Evolutionary conservation across 2,329 filamentous ascomycete species (phyloP).

Genomic region (Fusarium neocosmosporiellum): DNA sequence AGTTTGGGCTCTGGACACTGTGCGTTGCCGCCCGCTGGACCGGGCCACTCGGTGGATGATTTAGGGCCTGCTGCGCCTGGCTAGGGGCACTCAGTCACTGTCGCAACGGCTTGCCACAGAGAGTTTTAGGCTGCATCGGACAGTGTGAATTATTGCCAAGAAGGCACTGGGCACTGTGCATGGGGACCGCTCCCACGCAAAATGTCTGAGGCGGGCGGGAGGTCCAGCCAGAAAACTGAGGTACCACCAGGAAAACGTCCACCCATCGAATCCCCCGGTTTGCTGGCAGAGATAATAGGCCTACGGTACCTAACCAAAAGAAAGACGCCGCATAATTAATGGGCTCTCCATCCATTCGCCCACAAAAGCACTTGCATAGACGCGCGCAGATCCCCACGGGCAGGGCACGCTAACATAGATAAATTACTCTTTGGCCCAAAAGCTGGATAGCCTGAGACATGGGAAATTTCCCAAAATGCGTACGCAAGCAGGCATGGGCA

Average conservation of each 20-base stretch:
- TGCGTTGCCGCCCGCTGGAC: slow-evolving; percentile 8
- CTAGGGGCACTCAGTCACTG: slow-evolving; percentile 6
- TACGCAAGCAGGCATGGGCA: not conserved
- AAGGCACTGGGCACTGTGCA: slow-evolving; percentile 9
- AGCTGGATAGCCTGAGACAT: slow-evolving; percentile 23
- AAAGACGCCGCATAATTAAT: slow-evolving; percentile 20
- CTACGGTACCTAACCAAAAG: slow-evolving; percentile 5
- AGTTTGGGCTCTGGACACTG: slow-evolving; percentile 29
- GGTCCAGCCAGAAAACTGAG: slow-evolving; percentile 3
- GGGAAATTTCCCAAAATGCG: slow-evolving; percentile 2
- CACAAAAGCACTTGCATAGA: slow-evolving; percentile 7
- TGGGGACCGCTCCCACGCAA: not conserved
- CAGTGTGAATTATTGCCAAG: slow-evolving; percentile 19
- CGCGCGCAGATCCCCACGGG: slow-evolving; percentile 33
- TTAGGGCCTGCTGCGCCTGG: not conserved
- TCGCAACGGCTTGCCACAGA: not conserved
- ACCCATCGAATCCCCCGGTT: slow-evolving; percentile 18
- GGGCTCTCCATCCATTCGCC: slow-evolving; percentile 22
- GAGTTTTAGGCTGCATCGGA: slow-evolving; percentile 17
- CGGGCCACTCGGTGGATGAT: not conserved
- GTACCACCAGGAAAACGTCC: slow-evolving; percentile 4
- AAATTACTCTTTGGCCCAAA: slow-evolving; percentile 15
- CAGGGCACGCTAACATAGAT: slow-evolving; percentile 38
- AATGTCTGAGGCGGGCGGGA: slow-evolving; percentile 3
- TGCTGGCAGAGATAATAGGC: slow-evolving; percentile 7